These are phyloP conservation scores for Babesia sp. DNA, from an alignment of 169 alveolate genomes.

Conservation along the genomic window DNA sequence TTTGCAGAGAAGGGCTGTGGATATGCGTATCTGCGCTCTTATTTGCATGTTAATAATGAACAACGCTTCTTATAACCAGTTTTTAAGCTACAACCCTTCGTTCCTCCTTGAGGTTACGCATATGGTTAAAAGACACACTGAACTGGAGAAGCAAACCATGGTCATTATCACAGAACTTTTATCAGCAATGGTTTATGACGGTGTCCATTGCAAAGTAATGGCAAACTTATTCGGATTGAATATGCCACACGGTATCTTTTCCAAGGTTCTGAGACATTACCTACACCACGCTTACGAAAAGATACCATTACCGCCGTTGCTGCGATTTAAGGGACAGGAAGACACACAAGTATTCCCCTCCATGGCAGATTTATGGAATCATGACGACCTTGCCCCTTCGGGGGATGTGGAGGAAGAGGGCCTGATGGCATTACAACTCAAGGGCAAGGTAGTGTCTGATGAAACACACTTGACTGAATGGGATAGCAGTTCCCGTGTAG, in stretches of 20 bases:
- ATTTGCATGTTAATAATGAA: slow-evolving; percentile 47
- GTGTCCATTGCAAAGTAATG: slow-evolving; percentile 55
- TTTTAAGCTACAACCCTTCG: slow-evolving; percentile 57
- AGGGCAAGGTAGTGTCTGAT: slow-evolving; percentile 14
- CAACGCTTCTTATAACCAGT: slow-evolving; percentile 37
- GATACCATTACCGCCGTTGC: slow-evolving; percentile 43
- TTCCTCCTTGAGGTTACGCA: slow-evolving; percentile 59
- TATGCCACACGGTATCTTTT: slow-evolving; percentile 57
- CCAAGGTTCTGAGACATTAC: slow-evolving; percentile 55
- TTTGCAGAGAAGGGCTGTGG: slow-evolving; percentile 37
- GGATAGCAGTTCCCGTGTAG: slow-evolving; percentile 27
- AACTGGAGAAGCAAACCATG: slow-evolving; percentile 55
- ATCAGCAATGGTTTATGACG: slow-evolving; percentile 66
- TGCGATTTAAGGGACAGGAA: slow-evolving; percentile 11
- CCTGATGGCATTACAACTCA: slow-evolving; percentile 1
- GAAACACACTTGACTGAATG: slow-evolving; percentile 15
- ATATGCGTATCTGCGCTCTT: slow-evolving; percentile 59
- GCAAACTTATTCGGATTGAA: slow-evolving; percentile 52
- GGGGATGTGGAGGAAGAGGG: slow-evolving; percentile 12
- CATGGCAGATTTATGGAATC: background rate
- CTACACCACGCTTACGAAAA: slow-evolving; percentile 48
- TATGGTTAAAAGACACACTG: slow-evolving; percentile 36
- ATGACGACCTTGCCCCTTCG: background rate
- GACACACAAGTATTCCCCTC: background rate
- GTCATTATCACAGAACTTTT: slow-evolving; percentile 53